Percentiles rank a stretch among this genome's conserved stretches.
Evolutionary conservation across 2,329 filamentous ascomycete genomes (phyloP).

Genomic region (Epichloe glyceriae): DNA sequence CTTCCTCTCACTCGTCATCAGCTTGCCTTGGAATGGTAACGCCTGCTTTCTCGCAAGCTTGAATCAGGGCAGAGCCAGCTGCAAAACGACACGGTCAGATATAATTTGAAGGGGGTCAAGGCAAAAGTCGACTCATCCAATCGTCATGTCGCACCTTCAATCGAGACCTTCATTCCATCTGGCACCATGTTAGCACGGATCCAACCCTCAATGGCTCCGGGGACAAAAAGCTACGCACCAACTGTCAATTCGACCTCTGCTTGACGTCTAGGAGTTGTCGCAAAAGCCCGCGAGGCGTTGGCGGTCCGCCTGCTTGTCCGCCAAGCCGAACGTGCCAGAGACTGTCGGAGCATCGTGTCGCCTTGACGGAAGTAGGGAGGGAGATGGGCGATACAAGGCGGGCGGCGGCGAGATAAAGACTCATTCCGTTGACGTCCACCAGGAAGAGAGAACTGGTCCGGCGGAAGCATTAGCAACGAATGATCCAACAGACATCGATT

Average conservation of each 20-base stretch:
- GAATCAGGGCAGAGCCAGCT: slow-evolving; percentile 95
- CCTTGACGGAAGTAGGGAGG: slow-evolving; percentile 36
- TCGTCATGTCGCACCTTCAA: slow-evolving; percentile 61
- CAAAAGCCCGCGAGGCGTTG: slow-evolving; percentile 63
- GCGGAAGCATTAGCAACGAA: slow-evolving; percentile 21
- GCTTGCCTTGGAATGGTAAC: slow-evolving; percentile 66
- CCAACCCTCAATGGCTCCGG: slow-evolving; percentile 17
- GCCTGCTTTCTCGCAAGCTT: slow-evolving; percentile 97
- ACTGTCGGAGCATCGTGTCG: slow-evolving; percentile 56
- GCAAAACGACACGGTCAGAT: slow-evolving; percentile 25
- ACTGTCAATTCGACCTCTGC: slow-evolving; percentile 96
- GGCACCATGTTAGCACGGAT: slow-evolving; percentile 20
- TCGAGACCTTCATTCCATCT: slow-evolving; percentile 97
- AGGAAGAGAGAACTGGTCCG: slow-evolving; percentile 23
- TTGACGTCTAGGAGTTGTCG: slow-evolving; percentile 61
- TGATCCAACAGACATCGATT: slow-evolving; percentile 21
- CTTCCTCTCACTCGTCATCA: not conserved
- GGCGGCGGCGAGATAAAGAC: slow-evolving; percentile 22
- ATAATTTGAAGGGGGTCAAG: not conserved
- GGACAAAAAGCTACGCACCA: slow-evolving; percentile 39
- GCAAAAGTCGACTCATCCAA: slow-evolving; percentile 6
- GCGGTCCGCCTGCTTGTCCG: slow-evolving; percentile 46
- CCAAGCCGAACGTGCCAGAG: slow-evolving; percentile 55
- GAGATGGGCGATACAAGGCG: slow-evolving; percentile 21
- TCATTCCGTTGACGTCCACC: slow-evolving; percentile 27